Conservation (phyloP, 495 filamentous ascomycete species). For the Talaromyces adpressus region DNA sequence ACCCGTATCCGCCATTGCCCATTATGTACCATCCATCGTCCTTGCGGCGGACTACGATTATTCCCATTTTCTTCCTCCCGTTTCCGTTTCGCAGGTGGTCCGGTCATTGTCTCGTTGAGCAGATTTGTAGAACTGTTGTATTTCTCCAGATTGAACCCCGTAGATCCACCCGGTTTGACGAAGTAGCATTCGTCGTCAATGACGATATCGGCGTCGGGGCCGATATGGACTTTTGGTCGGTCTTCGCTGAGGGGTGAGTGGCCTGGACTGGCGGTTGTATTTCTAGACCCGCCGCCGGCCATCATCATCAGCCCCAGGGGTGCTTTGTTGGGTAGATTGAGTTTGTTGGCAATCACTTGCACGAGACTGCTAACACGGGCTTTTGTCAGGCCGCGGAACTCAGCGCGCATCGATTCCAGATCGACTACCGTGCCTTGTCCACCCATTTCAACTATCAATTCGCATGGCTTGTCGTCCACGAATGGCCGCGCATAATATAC, state of each 20-base stretch:
- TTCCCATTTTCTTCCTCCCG: constrained; percentile 17
- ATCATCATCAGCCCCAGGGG: constrained; percentile 63
- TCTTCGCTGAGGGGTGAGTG: constrained; percentile 67
- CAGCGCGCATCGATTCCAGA: constrained; percentile 46
- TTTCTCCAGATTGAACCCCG: not conserved
- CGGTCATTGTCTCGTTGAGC: constrained; percentile 7
- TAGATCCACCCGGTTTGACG: constrained; percentile 2
- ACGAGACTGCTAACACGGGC: constrained; percentile 65
- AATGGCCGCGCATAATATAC: constrained; percentile 79
- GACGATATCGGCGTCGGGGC: constrained; percentile 57
- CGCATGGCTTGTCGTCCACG: constrained; percentile 62
- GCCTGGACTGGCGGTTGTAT: constrained; percentile 51
- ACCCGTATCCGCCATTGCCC: constrained; percentile 80
- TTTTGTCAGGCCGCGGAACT: constrained; percentile 65
- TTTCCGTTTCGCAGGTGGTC: constrained; percentile 43
- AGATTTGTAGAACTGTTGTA: not conserved
- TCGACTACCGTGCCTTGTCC: constrained; percentile 61
- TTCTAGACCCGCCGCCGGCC: constrained; percentile 41
- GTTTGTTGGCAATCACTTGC: constrained; percentile 73
- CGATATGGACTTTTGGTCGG: constrained; percentile 59
- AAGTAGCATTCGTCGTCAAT: constrained; percentile 53
- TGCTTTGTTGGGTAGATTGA: constrained; percentile 60
- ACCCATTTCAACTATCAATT: constrained; percentile 75
- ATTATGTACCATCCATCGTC: constrained; percentile 64
- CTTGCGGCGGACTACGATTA: not conserved